Evolutionary conservation across 2,329 filamentous ascomycete species (phyloP).

Genomic region (Metarhizium album): DNA sequence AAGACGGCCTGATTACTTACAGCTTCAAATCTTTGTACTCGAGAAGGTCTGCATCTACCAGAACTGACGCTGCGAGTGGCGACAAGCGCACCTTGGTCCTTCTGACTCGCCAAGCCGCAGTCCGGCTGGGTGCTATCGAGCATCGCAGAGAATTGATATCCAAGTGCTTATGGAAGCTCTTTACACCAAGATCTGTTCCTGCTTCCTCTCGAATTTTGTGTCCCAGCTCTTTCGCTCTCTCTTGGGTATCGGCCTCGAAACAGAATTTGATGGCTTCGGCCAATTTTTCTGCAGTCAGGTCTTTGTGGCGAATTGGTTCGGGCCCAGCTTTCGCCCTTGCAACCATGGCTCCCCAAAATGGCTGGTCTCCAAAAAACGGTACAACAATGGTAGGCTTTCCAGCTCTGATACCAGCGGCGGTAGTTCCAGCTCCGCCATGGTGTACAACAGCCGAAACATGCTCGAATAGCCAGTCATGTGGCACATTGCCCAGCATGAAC

Average conservation of each 20-base stretch:
- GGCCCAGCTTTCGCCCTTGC: slow-evolving; percentile 62
- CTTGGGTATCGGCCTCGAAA: slow-evolving; percentile 46
- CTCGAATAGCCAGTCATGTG: slow-evolving; percentile 83
- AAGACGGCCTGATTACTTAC: slow-evolving; percentile 32
- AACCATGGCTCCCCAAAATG: slow-evolving; percentile 74
- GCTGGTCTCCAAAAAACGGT: slow-evolving; percentile 80
- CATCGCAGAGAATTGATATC: slow-evolving; percentile 58
- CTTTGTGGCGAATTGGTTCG: slow-evolving; percentile 55
- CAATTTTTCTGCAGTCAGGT: slow-evolving; percentile 55
- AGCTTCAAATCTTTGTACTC: slow-evolving; percentile 63
- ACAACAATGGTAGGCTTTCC: slow-evolving; percentile 75
- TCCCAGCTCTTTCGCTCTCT: slow-evolving; percentile 47
- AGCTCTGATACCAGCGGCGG: slow-evolving; percentile 71
- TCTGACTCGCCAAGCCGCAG: slow-evolving; percentile 66
- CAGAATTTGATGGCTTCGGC: slow-evolving; percentile 53
- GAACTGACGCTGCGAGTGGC: slow-evolving; percentile 58
- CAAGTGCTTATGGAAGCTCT: slow-evolving; percentile 62
- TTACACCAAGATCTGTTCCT: slow-evolving; percentile 51
- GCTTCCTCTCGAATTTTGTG: slow-evolving; percentile 55
- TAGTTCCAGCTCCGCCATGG: slow-evolving; percentile 81
- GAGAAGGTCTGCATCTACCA: slow-evolving; percentile 54
- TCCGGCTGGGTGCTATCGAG: slow-evolving; percentile 52
- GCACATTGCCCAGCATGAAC: slow-evolving; percentile 75
- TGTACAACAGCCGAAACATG: slow-evolving; percentile 75
- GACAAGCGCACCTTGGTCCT: slow-evolving; percentile 58